Percentiles rank a stretch among this genome's conserved stretches.
Evolutionary conservation across 2,329 filamentous ascomycete genomes (phyloP).

Genomic region (Microsporum ferrugineum): DNA sequence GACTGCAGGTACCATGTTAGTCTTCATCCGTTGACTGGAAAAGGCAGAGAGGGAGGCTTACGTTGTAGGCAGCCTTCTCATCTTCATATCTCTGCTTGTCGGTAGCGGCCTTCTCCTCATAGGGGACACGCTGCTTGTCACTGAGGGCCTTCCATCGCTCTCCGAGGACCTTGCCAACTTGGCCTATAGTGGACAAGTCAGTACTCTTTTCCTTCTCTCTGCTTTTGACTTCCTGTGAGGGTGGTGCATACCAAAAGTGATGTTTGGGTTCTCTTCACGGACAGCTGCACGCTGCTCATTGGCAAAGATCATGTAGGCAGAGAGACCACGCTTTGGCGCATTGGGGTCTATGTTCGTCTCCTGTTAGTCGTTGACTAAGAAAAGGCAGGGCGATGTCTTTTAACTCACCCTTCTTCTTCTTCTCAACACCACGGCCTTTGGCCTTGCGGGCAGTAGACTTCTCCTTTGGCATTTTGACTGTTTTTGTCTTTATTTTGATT

Average conservation of each 20-base stretch:
- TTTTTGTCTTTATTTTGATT: neutral
- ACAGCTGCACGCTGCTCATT: constrained; percentile 98
- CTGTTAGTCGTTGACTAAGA: neutral
- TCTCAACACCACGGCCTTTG: constrained; percentile 47
- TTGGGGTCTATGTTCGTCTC: constrained; percentile 62
- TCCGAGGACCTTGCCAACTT: constrained; percentile 95
- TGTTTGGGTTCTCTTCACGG: constrained; percentile 94
- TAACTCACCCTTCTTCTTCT: constrained; percentile 60
- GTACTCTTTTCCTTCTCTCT: neutral
- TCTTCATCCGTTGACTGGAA: neutral
- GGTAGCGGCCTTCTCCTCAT: constrained; percentile 88
- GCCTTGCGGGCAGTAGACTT: constrained; percentile 50
- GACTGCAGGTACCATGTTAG: neutral
- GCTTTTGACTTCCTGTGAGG: neutral
- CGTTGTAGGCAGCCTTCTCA: constrained; percentile 89
- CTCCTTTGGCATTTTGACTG: constrained; percentile 55
- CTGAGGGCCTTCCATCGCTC: constrained; percentile 97
- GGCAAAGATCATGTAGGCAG: constrained; percentile 99
- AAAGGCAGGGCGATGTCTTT: constrained; percentile 7
- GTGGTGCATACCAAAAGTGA: constrained; percentile 66
- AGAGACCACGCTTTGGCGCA: constrained; percentile 97
- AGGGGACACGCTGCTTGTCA: constrained; percentile 84
- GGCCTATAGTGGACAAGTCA: constrained; percentile 43
- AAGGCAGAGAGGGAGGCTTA: constrained; percentile 38
- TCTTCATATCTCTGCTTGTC: constrained; percentile 99